These are phyloP conservation scores for Saccharomycopsis fibuligera DNA, from an alignment of 805 yeast genomes.

Conservation along the genomic window DNA sequence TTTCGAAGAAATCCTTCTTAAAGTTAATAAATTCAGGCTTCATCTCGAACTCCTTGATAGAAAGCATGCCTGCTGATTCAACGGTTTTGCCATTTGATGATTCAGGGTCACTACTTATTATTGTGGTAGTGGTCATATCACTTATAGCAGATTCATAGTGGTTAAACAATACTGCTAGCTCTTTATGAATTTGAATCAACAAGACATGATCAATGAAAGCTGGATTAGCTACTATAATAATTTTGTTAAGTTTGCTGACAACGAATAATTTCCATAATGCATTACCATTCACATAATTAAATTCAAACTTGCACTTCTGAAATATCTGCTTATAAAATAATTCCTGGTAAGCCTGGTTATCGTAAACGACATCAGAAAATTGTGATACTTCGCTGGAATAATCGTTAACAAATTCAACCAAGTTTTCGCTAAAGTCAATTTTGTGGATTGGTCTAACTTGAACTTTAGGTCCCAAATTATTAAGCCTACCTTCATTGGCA, in stretches of 20 bases:
- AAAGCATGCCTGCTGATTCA: not conserved
- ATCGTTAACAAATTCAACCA: slow-evolving; percentile 2
- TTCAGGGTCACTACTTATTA: no score
- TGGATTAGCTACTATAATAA: slow-evolving; percentile 8
- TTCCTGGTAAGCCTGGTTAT: not conserved
- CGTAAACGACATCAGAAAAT: not conserved
- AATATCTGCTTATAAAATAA: not conserved
- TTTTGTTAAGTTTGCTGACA: not conserved
- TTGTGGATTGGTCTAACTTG: slow-evolving; percentile 8
- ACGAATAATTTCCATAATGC: slow-evolving; percentile 8
- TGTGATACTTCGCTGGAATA: not conserved
- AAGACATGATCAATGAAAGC: slow-evolving; percentile 1
- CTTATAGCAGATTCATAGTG: slow-evolving; percentile 5
- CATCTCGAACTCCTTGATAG: not conserved
- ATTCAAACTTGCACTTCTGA: not conserved
- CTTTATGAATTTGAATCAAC: not conserved
- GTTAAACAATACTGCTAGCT: slow-evolving; percentile 1
- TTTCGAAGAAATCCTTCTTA: not conserved
- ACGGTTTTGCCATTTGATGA: no score
- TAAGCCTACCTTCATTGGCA: slow-evolving; percentile 5
- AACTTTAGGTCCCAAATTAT: slow-evolving; percentile 8
- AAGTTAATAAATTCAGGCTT: not conserved
- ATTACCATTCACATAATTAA: slow-evolving; percentile 3
- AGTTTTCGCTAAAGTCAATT: not conserved
- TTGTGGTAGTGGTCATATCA: no score